phyloP scores from a whole-genome alignment of 1,139 yeast genomes.

The Taphrina sp. region DNA sequence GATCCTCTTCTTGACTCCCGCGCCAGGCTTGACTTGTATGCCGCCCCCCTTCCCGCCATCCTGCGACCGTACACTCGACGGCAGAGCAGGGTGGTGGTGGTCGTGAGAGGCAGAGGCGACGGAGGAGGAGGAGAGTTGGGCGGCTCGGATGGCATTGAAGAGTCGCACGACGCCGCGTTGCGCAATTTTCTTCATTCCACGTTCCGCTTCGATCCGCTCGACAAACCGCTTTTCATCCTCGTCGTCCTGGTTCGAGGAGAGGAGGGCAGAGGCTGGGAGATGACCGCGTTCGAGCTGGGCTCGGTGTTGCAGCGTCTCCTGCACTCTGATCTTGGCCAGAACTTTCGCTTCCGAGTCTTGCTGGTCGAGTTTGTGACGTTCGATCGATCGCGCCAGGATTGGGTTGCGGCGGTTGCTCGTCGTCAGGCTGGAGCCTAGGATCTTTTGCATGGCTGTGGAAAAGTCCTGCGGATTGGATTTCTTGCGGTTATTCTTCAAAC shows the following conservation, averaged over 20 bases:
- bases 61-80: slow-evolving; percentile 51
- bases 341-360: slow-evolving; percentile 70
- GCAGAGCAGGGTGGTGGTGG: too few relatives aligned
- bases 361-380: slow-evolving; percentile 9
- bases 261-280: too few relatives aligned
- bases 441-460: slow-evolving; percentile 79
- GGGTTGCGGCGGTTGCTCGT: slow-evolving; percentile 89
- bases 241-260: slow-evolving; percentile 44
- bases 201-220: slow-evolving; percentile 65
- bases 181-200: slow-evolving; percentile 72
- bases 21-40: slow-evolving; percentile 15
- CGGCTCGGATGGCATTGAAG: slow-evolving; percentile 83
- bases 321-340: slow-evolving; percentile 77
- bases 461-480: slow-evolving; percentile 65
- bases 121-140: too few relatives aligned
- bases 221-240: slow-evolving; percentile 48
- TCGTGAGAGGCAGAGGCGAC: too few relatives aligned
- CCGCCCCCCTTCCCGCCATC: slow-evolving; percentile 37
- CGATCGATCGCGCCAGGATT: slow-evolving; percentile 62
- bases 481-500: slow-evolving; percentile 45
- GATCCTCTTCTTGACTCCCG: slow-evolving; percentile 20
- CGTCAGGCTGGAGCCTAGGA: slow-evolving; percentile 78
- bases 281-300: slow-evolving; percentile 66
- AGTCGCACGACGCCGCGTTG: slow-evolving; percentile 86
- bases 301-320: slow-evolving; percentile 69